Evolutionary conservation across 208 protist species (phyloP).

Genomic region (Leishmania guyanensis): DNA sequence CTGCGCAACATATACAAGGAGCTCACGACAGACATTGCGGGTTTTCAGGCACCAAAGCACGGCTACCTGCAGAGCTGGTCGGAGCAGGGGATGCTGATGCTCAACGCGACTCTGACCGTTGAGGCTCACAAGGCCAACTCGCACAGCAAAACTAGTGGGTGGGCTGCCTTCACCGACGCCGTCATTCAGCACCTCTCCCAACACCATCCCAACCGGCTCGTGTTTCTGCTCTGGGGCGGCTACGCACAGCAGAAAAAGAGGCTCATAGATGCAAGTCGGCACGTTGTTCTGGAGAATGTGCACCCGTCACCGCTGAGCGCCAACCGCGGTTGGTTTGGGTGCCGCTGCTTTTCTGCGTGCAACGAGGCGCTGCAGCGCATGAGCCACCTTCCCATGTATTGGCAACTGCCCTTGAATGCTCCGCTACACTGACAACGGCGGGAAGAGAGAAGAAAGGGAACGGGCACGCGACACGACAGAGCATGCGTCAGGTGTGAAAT

Average conservation of each 20-base stretch:
- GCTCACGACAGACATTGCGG: slow-evolving; percentile 78
- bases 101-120: slow-evolving; percentile 97
- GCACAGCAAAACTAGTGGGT: slow-evolving; percentile 92
- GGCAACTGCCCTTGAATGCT: slow-evolving; percentile 57
- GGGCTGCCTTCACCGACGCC: slow-evolving; percentile 95
- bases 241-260: slow-evolving; percentile 92
- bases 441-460: background rate
- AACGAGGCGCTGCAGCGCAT: slow-evolving; percentile 67
- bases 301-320: slow-evolving; percentile 90
- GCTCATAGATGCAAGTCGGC: slow-evolving; percentile 84
- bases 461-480: background rate
- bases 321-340: slow-evolving; percentile 71
- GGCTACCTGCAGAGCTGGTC: slow-evolving; percentile 96
- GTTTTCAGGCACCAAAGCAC: slow-evolving; percentile 88
- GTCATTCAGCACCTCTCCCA: slow-evolving; percentile 88
- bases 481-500: background rate
- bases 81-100: slow-evolving; percentile 96
- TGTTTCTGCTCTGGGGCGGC: slow-evolving; percentile 97
- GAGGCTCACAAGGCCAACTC: slow-evolving; percentile 91
- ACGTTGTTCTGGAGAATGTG: slow-evolving; percentile 88
- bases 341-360: slow-evolving; percentile 85
- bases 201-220: slow-evolving; percentile 61
- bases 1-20: slow-evolving; percentile 98
- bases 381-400: slow-evolving; percentile 79
- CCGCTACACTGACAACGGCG: slow-evolving; percentile 4